Evolutionary conservation across 2,329 filamentous ascomycete genomes (phyloP), one percentile per base, ranked within the genome.

Genomic region (Colletotrichum brevisporum): DNA sequence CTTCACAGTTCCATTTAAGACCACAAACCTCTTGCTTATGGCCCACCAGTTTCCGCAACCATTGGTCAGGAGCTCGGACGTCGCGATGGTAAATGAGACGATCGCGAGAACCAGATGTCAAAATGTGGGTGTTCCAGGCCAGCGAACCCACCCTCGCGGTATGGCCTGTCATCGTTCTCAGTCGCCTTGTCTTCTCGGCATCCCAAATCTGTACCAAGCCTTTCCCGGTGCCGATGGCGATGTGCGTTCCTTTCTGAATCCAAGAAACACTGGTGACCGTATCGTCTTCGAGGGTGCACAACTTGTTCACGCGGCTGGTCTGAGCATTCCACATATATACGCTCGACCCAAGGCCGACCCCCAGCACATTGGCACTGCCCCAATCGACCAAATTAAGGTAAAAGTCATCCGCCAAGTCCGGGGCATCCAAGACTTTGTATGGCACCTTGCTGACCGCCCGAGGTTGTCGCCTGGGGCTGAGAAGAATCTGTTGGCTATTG

Each of bases 321-420:
- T 94, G 90, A 5, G 95, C 96, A 78, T 98, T 97, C 96, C 96
- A 99, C 90, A 98, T 96, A 78, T 98, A 99, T 6, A 99, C 96
- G 73, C 94, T 97, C 18, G 92, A 94, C 18, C 95, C 95, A 27
- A 99, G 83, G 0, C 96, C 96, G 51, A 99, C 96, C 6, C 95
- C 96, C 12, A 99, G 86, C 9, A 97, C 92, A 79, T 98, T 97
- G 74, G 93, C 94, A 75, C 94, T 97, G 51, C 96, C 96, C 96
- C 96, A 99, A 77, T 99, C 96, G 3, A 99, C 95, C 27, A 99
- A 84, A 76, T 99, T 99, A 43, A 99, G 86, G 76, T 99, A 99
- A 80, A 98, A 99, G 78, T 99, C 96, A 76, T 99, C 96, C 31
- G 95, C 95, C 53, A 99, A 83, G 78, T 98, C 96, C 2, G 96